Base-by-base conservation (phyloP, 306 rosid species). In the Lablab purpureus region DNA sequence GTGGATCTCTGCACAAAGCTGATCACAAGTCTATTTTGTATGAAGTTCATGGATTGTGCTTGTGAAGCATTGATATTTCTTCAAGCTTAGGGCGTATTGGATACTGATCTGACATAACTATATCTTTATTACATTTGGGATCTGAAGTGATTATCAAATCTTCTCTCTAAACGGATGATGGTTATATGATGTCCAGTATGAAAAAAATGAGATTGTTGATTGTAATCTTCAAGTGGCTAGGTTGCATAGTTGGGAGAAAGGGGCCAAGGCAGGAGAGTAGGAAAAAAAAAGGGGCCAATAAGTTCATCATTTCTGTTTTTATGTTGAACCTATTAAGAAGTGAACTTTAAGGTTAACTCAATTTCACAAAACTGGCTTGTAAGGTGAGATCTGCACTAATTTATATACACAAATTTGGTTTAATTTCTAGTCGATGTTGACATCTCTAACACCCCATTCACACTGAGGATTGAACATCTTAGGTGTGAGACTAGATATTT, bases 61-160 rank as follows among this genome's bases (percentile, higher is more conserved):
- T 72, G 30, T 41, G 66, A 68, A 72, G 37, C 59, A 64, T 77
- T 34, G 54, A 54, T 76, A 62, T 71, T 51, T 51, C 46, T 22
- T 10, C 73, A 34, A 52, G 54, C 56, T 34, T 40, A 15, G 81
- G 81, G 66, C 43, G 36, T 11, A 0, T 37, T 30, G 17, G 18
- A 77, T 15, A 11, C 7, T 37, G 56, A 17, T 77, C 43, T 50
- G n/a, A 25, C 62, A 76, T 65, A 41, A 36, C 40, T 22, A 64
- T 27, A 47, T 13, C 43, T 56, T 56, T 10, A 17, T 65, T 50
- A 65, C 27, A 22, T 55, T 47, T 77, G 18, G 65, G 19, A 52
- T 21, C 36, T 50, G 54, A 49, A 34, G 65, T 62, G 50, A 75
- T 19, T 52, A 77, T 67, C 18, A 43, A 64, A 62, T 45, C 64